Conservation (phyloP, 805 yeast genomes). For the Saccharomycopsis amapae region DNA sequence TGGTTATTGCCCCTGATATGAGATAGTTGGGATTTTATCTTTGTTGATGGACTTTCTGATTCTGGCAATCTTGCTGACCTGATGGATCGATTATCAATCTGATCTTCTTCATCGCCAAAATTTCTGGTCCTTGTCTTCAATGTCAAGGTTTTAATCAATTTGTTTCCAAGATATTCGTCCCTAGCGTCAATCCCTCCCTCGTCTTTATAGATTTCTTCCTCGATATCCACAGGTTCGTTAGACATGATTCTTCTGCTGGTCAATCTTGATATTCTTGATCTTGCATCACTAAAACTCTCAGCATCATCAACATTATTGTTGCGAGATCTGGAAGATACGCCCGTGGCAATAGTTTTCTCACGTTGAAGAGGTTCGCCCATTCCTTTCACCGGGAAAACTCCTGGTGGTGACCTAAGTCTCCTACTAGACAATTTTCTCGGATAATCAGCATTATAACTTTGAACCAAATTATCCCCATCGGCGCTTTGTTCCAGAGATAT, state of each 20-base stretch:
- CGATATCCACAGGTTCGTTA: slow-evolving; percentile 47
- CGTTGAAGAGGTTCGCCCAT: slow-evolving; percentile 60
- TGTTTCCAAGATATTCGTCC: slow-evolving; percentile 15
- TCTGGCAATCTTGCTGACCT: not conserved
- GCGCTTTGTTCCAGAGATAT: not conserved
- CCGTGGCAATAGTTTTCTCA: slow-evolving; percentile 50
- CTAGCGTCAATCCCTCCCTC: slow-evolving; percentile 21
- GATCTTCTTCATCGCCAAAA: not conserved
- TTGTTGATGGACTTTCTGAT: no score
- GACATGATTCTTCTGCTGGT: not conserved
- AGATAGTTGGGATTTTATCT: not conserved
- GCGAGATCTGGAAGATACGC: slow-evolving; percentile 1
- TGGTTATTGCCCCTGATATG: not conserved
- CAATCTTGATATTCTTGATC: slow-evolving; percentile 23
- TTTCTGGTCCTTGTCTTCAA: not conserved
- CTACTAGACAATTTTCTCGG: not conserved
- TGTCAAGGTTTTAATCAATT: slow-evolving; percentile 5
- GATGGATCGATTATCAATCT: not conserved
- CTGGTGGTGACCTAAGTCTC: slow-evolving; percentile 52
- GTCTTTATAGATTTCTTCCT: slow-evolving; percentile 20
- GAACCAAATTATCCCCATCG: slow-evolving; percentile 7
- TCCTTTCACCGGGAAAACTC: slow-evolving; percentile 74
- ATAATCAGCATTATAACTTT: slow-evolving; percentile 6
- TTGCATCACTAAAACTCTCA: slow-evolving; percentile 14
- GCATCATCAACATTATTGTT: slow-evolving; percentile 26